phyloP scores from a whole-genome alignment of 73 alveolate species.

The Blepharisma japonicum region DNA sequence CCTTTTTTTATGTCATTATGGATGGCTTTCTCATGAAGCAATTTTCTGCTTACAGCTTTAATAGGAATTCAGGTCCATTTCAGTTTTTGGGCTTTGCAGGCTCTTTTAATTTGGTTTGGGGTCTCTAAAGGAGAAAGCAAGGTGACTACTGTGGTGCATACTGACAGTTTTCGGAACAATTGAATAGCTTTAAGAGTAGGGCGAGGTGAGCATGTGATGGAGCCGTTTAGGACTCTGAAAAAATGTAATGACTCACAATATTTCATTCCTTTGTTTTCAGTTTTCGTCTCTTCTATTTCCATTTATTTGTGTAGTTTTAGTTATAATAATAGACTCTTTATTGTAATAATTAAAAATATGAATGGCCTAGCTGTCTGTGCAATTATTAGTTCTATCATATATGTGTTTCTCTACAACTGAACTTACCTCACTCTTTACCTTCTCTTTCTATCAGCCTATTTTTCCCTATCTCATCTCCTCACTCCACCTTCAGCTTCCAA shows the following conservation, averaged over 20 bases:
- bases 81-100: not conserved
- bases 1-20: not conserved
- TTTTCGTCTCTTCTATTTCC: no score
- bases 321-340: no score
- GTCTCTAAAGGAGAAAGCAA: not conserved
- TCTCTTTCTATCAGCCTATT: not conserved
- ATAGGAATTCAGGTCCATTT: constrained; percentile 13
- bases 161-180: not conserved
- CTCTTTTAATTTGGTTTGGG: constrained; percentile 1
- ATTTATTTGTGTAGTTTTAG: no score
- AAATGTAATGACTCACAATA: no score
- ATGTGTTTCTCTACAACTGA: constrained; percentile 20
- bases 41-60: not conserved
- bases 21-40: not conserved
- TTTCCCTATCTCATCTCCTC: not conserved
- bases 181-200: not conserved
- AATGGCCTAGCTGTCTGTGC: constrained; percentile 20
- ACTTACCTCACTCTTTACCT: not conserved
- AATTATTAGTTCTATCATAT: not conserved
- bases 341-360: not conserved
- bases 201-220: not conserved
- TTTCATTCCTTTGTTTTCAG: no score
- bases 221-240: not conserved
- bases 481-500: not conserved
- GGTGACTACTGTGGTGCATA: not conserved